phyloP scores from a whole-genome alignment of 164 flowering plant species.

The Umbellularia californica region DNA sequence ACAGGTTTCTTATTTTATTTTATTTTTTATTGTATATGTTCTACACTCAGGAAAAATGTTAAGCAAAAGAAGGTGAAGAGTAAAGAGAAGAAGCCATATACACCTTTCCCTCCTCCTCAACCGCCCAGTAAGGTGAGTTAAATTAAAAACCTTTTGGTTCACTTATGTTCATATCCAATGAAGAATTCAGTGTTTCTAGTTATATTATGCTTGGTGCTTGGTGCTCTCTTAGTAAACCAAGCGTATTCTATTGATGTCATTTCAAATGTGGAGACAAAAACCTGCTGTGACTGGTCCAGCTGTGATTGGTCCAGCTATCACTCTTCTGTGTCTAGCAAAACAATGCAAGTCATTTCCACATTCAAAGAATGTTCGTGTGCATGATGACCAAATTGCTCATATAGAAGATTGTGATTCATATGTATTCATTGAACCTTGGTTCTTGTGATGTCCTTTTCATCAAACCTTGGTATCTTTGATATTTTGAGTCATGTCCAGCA shows the following conservation, averaged over 20 bases:
- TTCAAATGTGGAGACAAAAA: not conserved
- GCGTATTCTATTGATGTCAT: no score
- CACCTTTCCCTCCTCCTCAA: conserved; percentile 96
- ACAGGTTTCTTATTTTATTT: not conserved
- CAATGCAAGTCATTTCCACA: no score
- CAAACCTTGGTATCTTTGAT: no score
- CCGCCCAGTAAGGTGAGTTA: conserved; percentile 84
- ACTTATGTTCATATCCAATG: not conserved
- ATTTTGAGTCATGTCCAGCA: no score
- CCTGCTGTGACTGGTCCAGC: not conserved
- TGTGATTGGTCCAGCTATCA: not conserved
- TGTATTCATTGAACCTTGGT: no score
- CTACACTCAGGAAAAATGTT: conserved; percentile 74
- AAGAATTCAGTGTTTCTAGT: not conserved
- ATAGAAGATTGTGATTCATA: no score
- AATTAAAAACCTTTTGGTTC: not conserved
- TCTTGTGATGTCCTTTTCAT: no score
- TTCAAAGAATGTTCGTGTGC: no score
- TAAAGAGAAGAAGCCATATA: conserved; percentile 86
- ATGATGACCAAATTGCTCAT: no score
- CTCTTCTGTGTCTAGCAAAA: no score
- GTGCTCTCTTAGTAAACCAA: not conserved
- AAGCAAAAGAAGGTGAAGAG: conserved; percentile 69
- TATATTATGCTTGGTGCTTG: not conserved
- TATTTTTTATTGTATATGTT: not conserved